phyloP scores from a whole-genome alignment of 257 asterid species.

The Cinchona pubescens region DNA sequence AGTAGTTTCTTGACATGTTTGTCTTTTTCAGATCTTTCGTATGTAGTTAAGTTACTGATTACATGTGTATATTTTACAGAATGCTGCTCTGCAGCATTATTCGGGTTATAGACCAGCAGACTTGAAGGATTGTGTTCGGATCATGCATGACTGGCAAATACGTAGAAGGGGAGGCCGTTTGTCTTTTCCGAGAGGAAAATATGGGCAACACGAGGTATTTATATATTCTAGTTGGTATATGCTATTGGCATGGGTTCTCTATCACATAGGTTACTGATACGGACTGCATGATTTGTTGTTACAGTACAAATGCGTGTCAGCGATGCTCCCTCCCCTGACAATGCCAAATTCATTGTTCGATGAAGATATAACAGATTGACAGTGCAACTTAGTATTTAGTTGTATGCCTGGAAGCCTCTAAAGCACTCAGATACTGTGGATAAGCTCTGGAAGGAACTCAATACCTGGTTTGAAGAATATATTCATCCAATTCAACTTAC shows the following conservation, averaged over 20 bases:
- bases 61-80: slow-evolving; percentile 26
- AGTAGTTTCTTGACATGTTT: too few relatives aligned
- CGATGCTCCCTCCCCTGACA: slow-evolving; percentile 38
- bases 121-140: slow-evolving; percentile 58
- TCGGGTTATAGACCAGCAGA: slow-evolving; percentile 68
- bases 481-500: neutral
- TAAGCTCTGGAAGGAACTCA: slow-evolving; percentile 14
- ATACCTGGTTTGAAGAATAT: slow-evolving; percentile 3
- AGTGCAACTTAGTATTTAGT: neutral
- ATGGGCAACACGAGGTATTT: slow-evolving; percentile 67
- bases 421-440: slow-evolving; percentile 7
- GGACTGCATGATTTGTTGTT: slow-evolving; percentile 11
- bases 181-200: slow-evolving; percentile 69
- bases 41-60: slow-evolving; percentile 9
- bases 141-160: slow-evolving; percentile 64
- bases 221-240: neutral
- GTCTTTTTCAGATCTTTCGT: too few relatives aligned
- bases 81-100: slow-evolving; percentile 32
- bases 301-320: slow-evolving; percentile 78
- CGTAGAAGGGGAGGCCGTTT: slow-evolving; percentile 52
- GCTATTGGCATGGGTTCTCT: neutral
- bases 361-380: slow-evolving; percentile 15
- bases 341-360: slow-evolving; percentile 53
- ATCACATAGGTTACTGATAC: neutral
- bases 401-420: neutral